Percentiles rank a stretch among this genome's conserved stretches.
Conservation (phyloP, 306 rosid genomes). For the Begonia fuchsioides region DNA sequence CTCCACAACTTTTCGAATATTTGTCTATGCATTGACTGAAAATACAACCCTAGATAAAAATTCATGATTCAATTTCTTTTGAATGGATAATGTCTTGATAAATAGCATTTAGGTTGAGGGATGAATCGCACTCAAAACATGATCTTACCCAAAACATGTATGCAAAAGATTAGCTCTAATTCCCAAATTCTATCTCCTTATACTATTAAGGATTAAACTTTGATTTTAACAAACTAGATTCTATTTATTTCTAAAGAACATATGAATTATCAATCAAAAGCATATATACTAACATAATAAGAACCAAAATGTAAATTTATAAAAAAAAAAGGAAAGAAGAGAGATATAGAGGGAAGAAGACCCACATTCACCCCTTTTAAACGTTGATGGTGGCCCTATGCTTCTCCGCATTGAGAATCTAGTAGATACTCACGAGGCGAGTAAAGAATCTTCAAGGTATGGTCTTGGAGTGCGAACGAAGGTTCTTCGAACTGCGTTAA, state of each 20-base stretch:
- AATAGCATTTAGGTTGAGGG: too few relatives aligned
- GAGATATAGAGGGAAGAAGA: neutral
- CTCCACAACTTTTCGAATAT: too few relatives aligned
- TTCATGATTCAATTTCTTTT: too few relatives aligned
- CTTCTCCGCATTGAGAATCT: conserved; percentile 37
- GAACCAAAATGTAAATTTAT: neutral
- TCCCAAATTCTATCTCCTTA: neutral
- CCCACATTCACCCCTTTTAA: conserved; percentile 66
- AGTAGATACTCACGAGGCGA: too few relatives aligned
- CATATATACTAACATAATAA: neutral
- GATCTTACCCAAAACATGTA: too few relatives aligned
- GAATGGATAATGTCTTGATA: neutral
- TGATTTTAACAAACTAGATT: neutral
- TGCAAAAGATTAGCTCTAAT: neutral
- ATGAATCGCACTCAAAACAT: too few relatives aligned
- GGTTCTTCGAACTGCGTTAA: too few relatives aligned
- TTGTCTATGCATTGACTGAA: conserved; percentile 24
- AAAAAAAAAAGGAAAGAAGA: too few relatives aligned
- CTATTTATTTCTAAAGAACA: neutral
- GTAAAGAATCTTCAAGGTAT: too few relatives aligned
- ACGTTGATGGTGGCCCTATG: conserved; percentile 40
- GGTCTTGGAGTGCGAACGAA: too few relatives aligned
- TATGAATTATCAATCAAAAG: too few relatives aligned
- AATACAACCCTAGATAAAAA: neutral
- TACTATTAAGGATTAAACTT: neutral